Evolutionary conservation across 441 rosid genomes (phyloP), one percentile per base, ranked within the genome.

Genomic region (Aleurites moluccanus): DNA sequence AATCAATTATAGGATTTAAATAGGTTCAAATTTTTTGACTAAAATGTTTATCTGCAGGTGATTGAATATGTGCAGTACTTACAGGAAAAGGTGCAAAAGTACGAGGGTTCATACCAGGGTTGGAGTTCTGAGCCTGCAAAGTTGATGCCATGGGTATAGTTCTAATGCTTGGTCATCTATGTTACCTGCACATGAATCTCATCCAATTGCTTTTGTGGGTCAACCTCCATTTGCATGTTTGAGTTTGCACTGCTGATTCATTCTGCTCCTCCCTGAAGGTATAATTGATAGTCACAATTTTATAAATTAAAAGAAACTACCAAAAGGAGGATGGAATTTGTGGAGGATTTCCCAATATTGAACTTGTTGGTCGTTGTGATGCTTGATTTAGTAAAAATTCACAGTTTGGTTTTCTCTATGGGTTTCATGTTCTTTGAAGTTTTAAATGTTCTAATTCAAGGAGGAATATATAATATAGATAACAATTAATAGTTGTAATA

Each of bases 41-140:
- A 70, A 62, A 27, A 63, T 63, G 62, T 65, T 76, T 25, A 42
- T 73, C 60, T 83, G 73, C 84, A 93, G 99, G 99, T 96, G 68
- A 89, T 93, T 38, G 97, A 92, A 80, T 90, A 93, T 84, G 87
- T 96, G 77, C 99, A 91, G 65, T 87, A 82, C 78, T 84, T 96
- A 78, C 98, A 96, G 65, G 93, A 93, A 79, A 93, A 88, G 82
- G 85, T 93, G 68, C 88, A 87, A 73, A 91, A 81, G 79, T 88
- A 84, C 47, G 99, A 93, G 75, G 90, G 88, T 15, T 76, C 96
- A 70, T 90, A 80, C 76, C 86, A 80, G 66, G 97, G 92, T 53
- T 93, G 94, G 97, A 88, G 68, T 80, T 86, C 83, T 7, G 97
- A 92, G 64, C 86, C 92, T 7, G 72, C 92, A 9, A 96, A 90